Evolutionary conservation across 2,329 filamentous ascomycete genomes (phyloP), one percentile per base, ranked within the genome.

Genomic region (Colletotrichum magnum): DNA sequence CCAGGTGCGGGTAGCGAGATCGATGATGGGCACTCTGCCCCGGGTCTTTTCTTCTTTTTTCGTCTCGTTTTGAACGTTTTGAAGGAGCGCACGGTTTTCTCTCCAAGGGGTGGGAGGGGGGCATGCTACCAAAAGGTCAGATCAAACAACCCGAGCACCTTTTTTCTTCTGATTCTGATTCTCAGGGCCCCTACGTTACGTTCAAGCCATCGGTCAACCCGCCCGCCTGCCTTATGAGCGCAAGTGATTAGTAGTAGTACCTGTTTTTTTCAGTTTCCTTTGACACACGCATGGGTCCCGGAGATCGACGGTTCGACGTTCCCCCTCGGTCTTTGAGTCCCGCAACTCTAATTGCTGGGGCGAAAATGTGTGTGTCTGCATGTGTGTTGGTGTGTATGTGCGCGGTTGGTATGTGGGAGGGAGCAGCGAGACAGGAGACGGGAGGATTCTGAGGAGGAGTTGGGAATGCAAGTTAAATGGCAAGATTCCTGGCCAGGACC

Each of bases 331-430:
- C 56, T 48, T 50, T 36, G 36, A 57, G 56, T 60, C 62, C 67
- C 67, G 67, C 67, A 69, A 69, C 67, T 69, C 67, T 69, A 69
- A 51, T 15, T 58, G 59, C 43, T 26, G 52, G 21, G 26, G 36
- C 16, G 28, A 36, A 36, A 41, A 24, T 39, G 51, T 15, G 41
- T n/a, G 41, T 43, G 41, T 13, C 5, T 16, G 6, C 10, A 9
- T 16, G 41, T 16, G 41, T 43, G 12, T 43, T 16, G 41, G 32
- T 36, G 32, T 36, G 32, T 36, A 36, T 36, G 32, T 36, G 32
- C 32, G 32, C 2, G 32, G 7, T 36, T 36, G 32, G 32, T 36
- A 36, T 32, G 28, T 32, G 6, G 7, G 21, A 24, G 32, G 7
- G 32, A 36, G 32, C 7, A 12, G 32, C 32, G 4, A 36, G 32